Evolutionary conservation across 2,329 filamentous ascomycete species (phyloP).

Genomic region (Phialophora tarda): DNA sequence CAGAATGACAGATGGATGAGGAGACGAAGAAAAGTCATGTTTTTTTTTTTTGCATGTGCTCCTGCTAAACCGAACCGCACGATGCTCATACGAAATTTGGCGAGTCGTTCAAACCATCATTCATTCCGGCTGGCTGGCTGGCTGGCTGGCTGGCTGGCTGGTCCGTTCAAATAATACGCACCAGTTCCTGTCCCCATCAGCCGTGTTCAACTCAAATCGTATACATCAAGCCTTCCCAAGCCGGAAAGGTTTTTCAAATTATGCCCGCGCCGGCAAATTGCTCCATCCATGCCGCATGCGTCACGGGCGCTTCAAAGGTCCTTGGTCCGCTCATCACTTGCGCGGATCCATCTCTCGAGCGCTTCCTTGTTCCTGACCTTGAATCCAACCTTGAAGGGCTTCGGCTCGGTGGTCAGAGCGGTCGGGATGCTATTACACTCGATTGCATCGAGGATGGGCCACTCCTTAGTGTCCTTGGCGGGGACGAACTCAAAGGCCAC

Average conservation of each 20-base stretch:
- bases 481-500: slow-evolving; percentile 63
- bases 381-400: slow-evolving; percentile 66
- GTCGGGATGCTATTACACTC: slow-evolving; percentile 64
- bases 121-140: not conserved
- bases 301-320: slow-evolving; percentile 45
- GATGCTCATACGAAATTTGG: not conserved
- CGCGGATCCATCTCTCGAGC: slow-evolving; percentile 60
- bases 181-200: not conserved
- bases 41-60: not conserved
- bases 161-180: not conserved
- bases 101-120: not conserved
- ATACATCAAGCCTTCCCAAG: not conserved
- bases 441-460: slow-evolving; percentile 62
- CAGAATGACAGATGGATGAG: not conserved
- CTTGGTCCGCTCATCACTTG: slow-evolving; percentile 59
- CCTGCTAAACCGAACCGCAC: not conserved
- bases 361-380: slow-evolving; percentile 54
- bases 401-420: slow-evolving; percentile 65
- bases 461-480: slow-evolving; percentile 53
- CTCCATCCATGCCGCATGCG: not conserved
- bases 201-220: not conserved
- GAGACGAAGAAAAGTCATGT: not conserved
- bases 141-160: not conserved
- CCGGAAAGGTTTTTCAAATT: not conserved
- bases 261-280: not conserved